phyloP scores from a whole-genome alignment of 306 rosid species.

The Astragalus membranaceus region DNA sequence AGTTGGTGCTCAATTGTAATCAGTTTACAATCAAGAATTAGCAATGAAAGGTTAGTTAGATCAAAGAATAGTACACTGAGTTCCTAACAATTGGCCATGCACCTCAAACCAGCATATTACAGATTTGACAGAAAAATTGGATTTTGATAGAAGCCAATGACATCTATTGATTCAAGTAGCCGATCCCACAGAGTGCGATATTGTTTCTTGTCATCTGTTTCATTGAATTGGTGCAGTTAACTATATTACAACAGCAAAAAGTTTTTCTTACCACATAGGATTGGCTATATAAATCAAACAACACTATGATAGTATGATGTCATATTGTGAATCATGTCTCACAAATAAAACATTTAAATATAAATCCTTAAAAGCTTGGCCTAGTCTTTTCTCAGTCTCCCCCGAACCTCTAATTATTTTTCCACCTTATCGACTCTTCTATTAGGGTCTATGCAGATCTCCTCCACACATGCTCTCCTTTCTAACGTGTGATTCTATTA shows the following conservation, averaged over 20 bases:
- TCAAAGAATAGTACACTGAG: too few relatives aligned
- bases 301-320: neutral
- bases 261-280: neutral
- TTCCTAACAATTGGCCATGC: neutral
- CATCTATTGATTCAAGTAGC: neutral
- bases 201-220: neutral
- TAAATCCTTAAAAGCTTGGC: neutral
- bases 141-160: neutral
- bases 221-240: neutral
- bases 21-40: too few relatives aligned
- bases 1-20: too few relatives aligned
- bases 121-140: neutral
- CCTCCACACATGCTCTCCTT: neutral
- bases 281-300: neutral
- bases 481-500: neutral
- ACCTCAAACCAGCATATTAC: slow-evolving; percentile 5
- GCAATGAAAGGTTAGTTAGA: too few relatives aligned
- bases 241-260: neutral
- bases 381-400: neutral
- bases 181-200: neutral
- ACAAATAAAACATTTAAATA: neutral
- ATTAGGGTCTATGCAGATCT: neutral
- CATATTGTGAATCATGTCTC: neutral
- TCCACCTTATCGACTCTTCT: neutral
- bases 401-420: neutral